Evolutionary conservation across 306 rosid genomes (phyloP), one percentile per base, ranked within the genome.

Genomic region (Castanopsis chinensis): DNA sequence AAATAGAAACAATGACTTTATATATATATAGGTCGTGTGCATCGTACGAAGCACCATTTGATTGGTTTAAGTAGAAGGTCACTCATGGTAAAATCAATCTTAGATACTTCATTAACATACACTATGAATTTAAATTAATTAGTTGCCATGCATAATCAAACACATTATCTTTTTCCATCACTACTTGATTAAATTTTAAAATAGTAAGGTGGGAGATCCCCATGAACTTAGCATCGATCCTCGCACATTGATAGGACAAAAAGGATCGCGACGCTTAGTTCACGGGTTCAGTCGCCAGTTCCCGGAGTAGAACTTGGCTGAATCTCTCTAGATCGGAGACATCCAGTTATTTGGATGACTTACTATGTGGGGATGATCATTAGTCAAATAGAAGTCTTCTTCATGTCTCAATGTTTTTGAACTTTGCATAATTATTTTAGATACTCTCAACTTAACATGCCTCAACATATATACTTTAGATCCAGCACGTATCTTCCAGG

Each of bases 251-350:
- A 59, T 72, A 73, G 56, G 79, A 79, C 80, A 61, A 83, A 74
- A 70, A 79, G 67, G 75, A 63, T 79, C 21, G 69, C 41, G 43
- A 63, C 69, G 69, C 71, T 45, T 37, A 37, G 52, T 70, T 83
- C 67, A 79, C 80, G 83, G 78, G 78, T 63, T 54, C 18, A 75
- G 74, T 75, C 65, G 76, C 72, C 78, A 53, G 73, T 81, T 71
- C 43, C 78, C 57, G 73, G 76, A 78, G 79, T 72, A 61, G 70
- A 60, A 83, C 10, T 74, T 75, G 78, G 86, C 56, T 60, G 83
- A 79, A 75, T 83, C 86, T 54, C 80, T 79, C 81, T 79, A 70
- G 81, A 83, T 75, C 54, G 80, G 72, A 83, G 83, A 83, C 82
- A 69, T 52, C 41, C 2, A 10, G 20, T 18, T 55, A 21, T 37